phyloP scores from a whole-genome alignment of 1,284 basidiomycete species.

The Irpex rosettiformis region DNA sequence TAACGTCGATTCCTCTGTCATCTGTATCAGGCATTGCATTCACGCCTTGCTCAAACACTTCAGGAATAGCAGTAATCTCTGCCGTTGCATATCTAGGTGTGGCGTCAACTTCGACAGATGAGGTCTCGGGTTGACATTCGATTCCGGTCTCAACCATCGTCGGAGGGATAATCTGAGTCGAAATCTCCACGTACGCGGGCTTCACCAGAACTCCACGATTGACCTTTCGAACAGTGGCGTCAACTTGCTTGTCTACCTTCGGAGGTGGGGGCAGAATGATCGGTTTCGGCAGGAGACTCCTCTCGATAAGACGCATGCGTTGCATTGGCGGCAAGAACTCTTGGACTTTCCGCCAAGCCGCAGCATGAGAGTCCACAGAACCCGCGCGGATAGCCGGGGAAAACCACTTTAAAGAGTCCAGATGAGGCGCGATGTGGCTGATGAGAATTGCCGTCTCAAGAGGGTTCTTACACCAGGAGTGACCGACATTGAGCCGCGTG shows the following conservation, averaged over 20 bases:
- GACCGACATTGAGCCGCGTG: conserved; percentile 64
- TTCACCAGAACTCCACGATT: conserved; percentile 47
- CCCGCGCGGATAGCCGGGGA: conserved; percentile 70
- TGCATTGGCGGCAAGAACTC: conserved; percentile 70
- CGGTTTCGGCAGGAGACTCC: conserved; percentile 38
- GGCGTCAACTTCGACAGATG: conserved; percentile 30
- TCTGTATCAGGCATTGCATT: conserved; percentile 21
- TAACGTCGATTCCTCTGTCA: conserved; percentile 23
- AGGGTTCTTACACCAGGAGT: conserved; percentile 67
- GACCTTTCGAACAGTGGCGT: conserved; percentile 47
- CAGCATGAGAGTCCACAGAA: conserved; percentile 59
- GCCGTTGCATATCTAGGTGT: conserved; percentile 25
- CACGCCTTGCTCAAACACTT: conserved; percentile 22
- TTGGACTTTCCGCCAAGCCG: conserved; percentile 62
- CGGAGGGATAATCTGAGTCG: conserved; percentile 46
- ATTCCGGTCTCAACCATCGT: conserved; percentile 37
- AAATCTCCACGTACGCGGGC: conserved; percentile 38
- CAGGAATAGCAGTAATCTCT: conserved; percentile 23
- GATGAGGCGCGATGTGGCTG: conserved; percentile 68
- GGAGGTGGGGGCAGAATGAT: conserved; percentile 27
- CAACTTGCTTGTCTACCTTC: conserved; percentile 42
- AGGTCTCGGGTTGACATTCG: conserved; percentile 25
- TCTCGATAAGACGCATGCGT: conserved; percentile 56
- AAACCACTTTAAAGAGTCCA: conserved; percentile 70
- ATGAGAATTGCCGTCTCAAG: conserved; percentile 65